phyloP scores from a whole-genome alignment of 768 basidiomycete species.

The Scleroderma bovista region DNA sequence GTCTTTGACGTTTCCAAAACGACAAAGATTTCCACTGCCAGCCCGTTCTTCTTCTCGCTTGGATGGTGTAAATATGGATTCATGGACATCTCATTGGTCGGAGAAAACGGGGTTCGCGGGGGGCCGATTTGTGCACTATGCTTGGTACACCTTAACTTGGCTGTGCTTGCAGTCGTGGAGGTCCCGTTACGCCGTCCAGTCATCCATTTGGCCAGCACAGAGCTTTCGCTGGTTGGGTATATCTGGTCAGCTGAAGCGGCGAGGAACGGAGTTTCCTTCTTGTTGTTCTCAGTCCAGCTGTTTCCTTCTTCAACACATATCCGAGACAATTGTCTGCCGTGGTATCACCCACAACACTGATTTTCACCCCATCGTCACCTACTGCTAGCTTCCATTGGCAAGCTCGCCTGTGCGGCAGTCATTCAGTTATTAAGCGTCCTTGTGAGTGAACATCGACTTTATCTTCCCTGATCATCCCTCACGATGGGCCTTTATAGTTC shows the following conservation, averaged over 20 bases:
- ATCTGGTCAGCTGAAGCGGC: not conserved
- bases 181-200: not conserved
- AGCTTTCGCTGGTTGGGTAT: not conserved
- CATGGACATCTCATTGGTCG: not conserved
- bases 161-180: conserved; percentile 8
- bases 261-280: not conserved
- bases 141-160: not conserved
- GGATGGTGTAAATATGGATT: too few species aligned
- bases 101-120: conserved; percentile 15
- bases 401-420: not conserved
- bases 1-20: conserved; percentile 1
- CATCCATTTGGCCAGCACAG: not conserved
- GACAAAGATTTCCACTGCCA: not conserved
- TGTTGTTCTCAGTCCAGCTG: not conserved
- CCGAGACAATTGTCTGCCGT: not conserved
- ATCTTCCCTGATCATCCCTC: conserved; percentile 5
- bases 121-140: not conserved
- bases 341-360: not conserved
- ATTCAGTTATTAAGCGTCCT: not conserved
- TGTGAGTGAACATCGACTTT: not conserved
- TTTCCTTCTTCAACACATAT: too few species aligned
- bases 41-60: too few species aligned
- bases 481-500: conserved; percentile 1
- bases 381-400: not conserved
- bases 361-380: not conserved